phyloP scores from a whole-genome alignment of 2,329 filamentous ascomycete genomes.

The Fusarium albosuccineum region DNA sequence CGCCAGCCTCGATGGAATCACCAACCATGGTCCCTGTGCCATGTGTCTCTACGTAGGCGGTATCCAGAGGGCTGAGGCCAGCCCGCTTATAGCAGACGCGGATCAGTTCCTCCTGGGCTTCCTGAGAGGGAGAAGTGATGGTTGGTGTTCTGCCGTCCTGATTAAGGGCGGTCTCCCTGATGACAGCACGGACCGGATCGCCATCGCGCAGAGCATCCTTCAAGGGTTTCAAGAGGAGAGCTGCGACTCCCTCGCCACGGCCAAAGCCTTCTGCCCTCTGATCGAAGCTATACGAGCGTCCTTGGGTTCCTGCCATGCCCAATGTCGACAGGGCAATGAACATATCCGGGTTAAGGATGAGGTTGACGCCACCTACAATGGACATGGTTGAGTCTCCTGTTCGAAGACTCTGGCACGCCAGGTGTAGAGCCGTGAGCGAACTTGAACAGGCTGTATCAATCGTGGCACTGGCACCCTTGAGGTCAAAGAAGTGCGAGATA shows the following conservation, averaged over 20 bases:
- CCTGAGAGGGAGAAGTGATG: neutral
- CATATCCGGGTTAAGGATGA: too few relatives aligned
- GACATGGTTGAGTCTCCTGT: too few relatives aligned
- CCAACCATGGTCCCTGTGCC: slow-evolving; percentile 9
- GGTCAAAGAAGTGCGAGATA: too few relatives aligned
- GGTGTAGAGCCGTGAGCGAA: too few relatives aligned
- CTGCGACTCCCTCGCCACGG: neutral
- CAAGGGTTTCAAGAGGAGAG: neutral
- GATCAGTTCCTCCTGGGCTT: slow-evolving; percentile 5
- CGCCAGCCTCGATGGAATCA: slow-evolving; percentile 8
- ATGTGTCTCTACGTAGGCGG: slow-evolving; percentile 3
- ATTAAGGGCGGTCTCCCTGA: slow-evolving; percentile 2
- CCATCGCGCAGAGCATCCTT: neutral
- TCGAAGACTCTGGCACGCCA: too few relatives aligned
- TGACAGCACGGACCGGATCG: slow-evolving; percentile 9
- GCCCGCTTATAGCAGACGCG: neutral
- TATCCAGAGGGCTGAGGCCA: slow-evolving; percentile 4
- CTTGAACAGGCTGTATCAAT: too few relatives aligned
- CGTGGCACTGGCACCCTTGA: too few relatives aligned
- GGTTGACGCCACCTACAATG: too few relatives aligned
- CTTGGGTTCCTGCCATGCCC: too few relatives aligned
- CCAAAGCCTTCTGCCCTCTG: neutral
- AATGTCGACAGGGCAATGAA: too few relatives aligned
- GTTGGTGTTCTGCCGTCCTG: slow-evolving; percentile 4
- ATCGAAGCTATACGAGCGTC: too few relatives aligned